Evolutionary conservation across 768 basidiomycete genomes (phyloP).

Genomic region (Rhizopogon vesiculosus): DNA sequence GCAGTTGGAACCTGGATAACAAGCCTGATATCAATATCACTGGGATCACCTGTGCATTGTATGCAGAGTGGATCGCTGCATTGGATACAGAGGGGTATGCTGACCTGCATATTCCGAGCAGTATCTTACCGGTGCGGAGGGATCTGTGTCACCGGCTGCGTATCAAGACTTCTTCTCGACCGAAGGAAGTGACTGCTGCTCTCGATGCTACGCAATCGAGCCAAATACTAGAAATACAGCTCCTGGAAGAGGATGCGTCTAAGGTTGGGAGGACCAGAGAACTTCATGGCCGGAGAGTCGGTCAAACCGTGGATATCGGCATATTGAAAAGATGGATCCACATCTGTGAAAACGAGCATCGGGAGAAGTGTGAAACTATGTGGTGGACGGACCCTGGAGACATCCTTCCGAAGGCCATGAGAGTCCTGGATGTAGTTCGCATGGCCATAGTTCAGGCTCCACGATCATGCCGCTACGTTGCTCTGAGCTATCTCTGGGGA

Average conservation of each 20-base stretch:
- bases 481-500: constrained; percentile 7
- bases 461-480: not conserved
- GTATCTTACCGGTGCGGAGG: no score
- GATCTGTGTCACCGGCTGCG: not conserved
- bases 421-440: not conserved
- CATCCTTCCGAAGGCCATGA: not conserved
- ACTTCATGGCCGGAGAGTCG: constrained; percentile 4
- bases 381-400: not conserved
- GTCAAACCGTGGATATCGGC: not conserved
- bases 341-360: not conserved
- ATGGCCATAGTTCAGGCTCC: constrained; percentile 2
- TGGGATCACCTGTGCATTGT: not conserved
- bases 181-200: no score
- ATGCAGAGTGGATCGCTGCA: no score
- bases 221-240: not conserved
- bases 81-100: no score
- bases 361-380: not conserved
- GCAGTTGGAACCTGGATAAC: not conserved
- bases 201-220: no score
- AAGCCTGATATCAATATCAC: not conserved
- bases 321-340: constrained; percentile 6
- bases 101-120: no score
- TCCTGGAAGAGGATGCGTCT: constrained; percentile 2
- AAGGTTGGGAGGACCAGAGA: constrained; percentile 2
- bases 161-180: not conserved